phyloP scores from a whole-genome alignment of 495 filamentous ascomycete species.

The Neurospora africana region DNA sequence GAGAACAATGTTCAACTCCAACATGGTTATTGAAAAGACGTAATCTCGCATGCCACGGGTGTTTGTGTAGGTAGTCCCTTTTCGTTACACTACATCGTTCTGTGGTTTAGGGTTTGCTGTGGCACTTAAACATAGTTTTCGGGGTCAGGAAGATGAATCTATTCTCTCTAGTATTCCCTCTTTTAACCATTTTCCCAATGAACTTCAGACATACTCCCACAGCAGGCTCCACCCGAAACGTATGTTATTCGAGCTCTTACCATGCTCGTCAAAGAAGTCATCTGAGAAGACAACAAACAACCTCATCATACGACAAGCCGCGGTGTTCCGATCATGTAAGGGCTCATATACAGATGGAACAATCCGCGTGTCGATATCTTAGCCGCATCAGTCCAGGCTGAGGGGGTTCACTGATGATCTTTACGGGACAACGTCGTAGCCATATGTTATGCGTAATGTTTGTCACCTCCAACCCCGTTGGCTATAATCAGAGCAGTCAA shows the following conservation, averaged over 20 bases:
- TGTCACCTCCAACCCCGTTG: background rate
- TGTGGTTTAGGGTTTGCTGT: background rate
- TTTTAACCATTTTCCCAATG: too few species aligned
- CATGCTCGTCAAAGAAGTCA: background rate
- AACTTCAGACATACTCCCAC: too few species aligned
- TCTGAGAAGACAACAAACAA: background rate
- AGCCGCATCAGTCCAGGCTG: background rate
- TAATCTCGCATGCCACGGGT: background rate
- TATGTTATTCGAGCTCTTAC: background rate
- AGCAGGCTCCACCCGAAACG: background rate
- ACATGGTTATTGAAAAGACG: background rate
- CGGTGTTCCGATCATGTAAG: background rate
- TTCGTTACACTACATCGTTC: background rate
- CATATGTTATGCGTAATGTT: background rate
- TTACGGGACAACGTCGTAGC: background rate
- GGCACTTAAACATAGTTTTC: too few species aligned
- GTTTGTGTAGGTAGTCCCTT: background rate
- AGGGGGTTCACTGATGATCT: background rate
- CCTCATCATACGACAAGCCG: background rate
- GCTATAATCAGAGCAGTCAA: background rate
- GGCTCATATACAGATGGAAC: background rate
- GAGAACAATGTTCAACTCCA: background rate
- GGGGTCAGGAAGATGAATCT: too few species aligned
- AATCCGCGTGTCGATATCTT: background rate
- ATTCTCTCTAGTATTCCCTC: too few species aligned